phyloP scores from a whole-genome alignment of 192 early-diverging fungal species.

The Anaeromyces robustus region DNA sequence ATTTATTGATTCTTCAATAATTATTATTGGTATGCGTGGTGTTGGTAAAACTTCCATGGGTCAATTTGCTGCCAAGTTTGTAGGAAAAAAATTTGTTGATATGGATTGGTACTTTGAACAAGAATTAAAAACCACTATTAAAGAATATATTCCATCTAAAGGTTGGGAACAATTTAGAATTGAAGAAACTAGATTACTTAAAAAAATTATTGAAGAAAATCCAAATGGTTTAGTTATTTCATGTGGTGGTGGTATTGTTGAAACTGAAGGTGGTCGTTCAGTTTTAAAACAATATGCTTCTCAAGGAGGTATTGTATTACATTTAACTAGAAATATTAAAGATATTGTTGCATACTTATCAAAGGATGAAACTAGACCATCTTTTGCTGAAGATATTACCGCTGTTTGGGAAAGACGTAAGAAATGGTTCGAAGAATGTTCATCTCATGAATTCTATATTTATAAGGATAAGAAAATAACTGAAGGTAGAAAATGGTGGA shows the following conservation, averaged over 20 bases:
- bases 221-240: conserved; percentile 56
- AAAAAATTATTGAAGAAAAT: conserved; percentile 36
- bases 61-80: conserved; percentile 40
- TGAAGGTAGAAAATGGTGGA: conserved; percentile 31
- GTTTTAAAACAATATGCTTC: conserved; percentile 42
- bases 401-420: conserved; percentile 64
- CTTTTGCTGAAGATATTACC: conserved; percentile 62
- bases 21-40: conserved; percentile 98
- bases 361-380: conserved; percentile 67
- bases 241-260: conserved; percentile 92
- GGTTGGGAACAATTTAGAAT: conserved; percentile 82
- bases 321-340: conserved; percentile 63
- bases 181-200: conserved; percentile 56
- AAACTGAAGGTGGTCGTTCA: conserved; percentile 50
- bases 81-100: conserved; percentile 70
- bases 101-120: conserved; percentile 72
- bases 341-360: conserved; percentile 66
- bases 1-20: conserved; percentile 35
- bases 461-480: conserved; percentile 18
- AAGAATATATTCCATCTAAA: conserved; percentile 52
- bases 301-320: conserved; percentile 39
- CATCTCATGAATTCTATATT: conserved; percentile 68
- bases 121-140: conserved; percentile 52
- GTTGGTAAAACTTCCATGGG: conserved; percentile 88
- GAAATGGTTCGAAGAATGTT: conserved; percentile 60